Conservation (phyloP, 371 early-diverging fungal genomes). For the Mucor lusitanicus region DNA sequence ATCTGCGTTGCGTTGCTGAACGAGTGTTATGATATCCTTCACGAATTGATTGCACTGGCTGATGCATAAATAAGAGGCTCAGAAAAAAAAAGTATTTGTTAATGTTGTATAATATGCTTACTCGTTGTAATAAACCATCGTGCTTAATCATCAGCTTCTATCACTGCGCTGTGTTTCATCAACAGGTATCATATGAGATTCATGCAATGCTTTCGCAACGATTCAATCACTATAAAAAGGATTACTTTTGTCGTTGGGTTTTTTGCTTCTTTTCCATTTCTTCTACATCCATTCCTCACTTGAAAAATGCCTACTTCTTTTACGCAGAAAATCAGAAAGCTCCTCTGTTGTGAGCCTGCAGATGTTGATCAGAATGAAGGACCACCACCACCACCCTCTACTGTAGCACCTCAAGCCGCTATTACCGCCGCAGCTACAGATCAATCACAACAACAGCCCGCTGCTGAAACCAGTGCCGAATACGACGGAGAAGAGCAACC, state of each 20-base stretch:
- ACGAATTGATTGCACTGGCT: conserved; percentile 62
- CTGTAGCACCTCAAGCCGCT: neutral
- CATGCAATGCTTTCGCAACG: neutral
- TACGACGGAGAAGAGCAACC: neutral
- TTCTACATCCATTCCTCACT: neutral
- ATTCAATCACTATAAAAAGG: neutral
- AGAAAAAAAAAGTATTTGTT: neutral
- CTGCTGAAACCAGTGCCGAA: neutral
- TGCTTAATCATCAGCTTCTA: neutral
- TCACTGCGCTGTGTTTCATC: neutral
- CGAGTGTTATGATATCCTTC: conserved; percentile 87
- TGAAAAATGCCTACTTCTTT: neutral
- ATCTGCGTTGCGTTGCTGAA: conserved; percentile 81
- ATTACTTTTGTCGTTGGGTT: neutral
- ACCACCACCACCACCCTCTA: neutral
- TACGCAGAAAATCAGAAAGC: neutral
- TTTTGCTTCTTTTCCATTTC: neutral
- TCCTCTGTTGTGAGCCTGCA: neutral
- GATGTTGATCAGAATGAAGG: neutral
- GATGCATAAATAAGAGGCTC: conserved; percentile 1
- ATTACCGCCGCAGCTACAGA: neutral
- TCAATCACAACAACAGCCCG: neutral
- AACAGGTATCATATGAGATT: neutral
- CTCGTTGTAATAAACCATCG: neutral
- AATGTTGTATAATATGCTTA: neutral